Conservation (phyloP, 768 basidiomycete species). For the Amylocystis lapponica region DNA sequence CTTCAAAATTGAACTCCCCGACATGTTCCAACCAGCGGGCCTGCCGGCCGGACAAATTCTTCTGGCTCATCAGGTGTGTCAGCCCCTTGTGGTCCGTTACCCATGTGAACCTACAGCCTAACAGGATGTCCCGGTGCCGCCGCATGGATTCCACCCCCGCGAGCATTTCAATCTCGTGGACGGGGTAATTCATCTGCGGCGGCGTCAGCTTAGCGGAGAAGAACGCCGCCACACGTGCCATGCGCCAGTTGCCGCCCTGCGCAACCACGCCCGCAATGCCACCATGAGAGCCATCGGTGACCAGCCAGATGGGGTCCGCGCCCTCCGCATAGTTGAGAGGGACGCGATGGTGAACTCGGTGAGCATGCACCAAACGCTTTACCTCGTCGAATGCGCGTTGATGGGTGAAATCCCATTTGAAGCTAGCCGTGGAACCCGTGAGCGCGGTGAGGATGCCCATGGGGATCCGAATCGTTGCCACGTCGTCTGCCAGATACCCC, state of each 20-base stretch:
- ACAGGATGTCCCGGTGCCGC: constrained; percentile 21
- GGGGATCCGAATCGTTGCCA: constrained; percentile 27
- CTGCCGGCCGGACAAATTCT: constrained; percentile 21
- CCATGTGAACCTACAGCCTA: constrained; percentile 18
- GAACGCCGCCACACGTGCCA: constrained; percentile 16
- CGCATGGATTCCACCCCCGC: constrained; percentile 33
- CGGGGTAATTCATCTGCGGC: constrained; percentile 29
- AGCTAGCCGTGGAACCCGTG: constrained; percentile 9
- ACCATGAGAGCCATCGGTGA: constrained; percentile 18
- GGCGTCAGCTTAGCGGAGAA: constrained; percentile 23
- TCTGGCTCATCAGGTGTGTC: constrained; percentile 16
- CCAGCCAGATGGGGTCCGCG: constrained; percentile 17
- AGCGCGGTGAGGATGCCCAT: constrained; percentile 29
- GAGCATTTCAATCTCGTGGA: constrained; percentile 33
- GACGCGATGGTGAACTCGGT: constrained; percentile 13
- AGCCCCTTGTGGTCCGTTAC: constrained; percentile 26
- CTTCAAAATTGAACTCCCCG: constrained; percentile 24
- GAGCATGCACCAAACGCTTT: constrained; percentile 6
- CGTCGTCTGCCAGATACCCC: constrained; percentile 30
- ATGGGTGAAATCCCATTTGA: constrained; percentile 24
- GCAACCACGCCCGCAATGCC: constrained; percentile 16
- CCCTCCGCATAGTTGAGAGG: constrained; percentile 19
- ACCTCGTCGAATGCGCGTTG: constrained; percentile 28
- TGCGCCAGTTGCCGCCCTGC: constrained; percentile 17
- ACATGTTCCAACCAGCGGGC: constrained; percentile 23